These are phyloP conservation scores for Anacardium occidentale DNA, from an alignment of 345 rosid species.

Conservation along the genomic window DNA sequence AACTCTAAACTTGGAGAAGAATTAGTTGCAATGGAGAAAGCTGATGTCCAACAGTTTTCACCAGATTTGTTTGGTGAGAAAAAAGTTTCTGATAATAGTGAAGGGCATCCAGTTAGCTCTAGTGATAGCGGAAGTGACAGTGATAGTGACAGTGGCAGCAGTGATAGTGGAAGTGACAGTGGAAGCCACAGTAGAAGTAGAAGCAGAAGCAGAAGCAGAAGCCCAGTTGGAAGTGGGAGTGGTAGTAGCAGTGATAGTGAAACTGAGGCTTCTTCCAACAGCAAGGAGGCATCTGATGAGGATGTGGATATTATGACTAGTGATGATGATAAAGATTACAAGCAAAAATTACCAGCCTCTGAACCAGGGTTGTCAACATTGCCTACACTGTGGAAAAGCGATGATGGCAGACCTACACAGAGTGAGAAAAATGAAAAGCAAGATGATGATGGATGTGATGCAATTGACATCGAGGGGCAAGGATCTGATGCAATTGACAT, in stretches of 20 bases:
- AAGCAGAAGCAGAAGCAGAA: conserved; percentile 47
- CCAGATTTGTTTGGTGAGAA: conserved; percentile 62
- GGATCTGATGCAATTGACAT: conserved; percentile 48
- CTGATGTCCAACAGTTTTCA: conserved; percentile 51
- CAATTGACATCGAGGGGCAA: conserved; percentile 46
- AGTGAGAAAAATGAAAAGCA: conserved; percentile 45
- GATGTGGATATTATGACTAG: conserved; percentile 90
- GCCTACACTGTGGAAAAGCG: conserved; percentile 31
- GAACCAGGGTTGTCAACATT: conserved; percentile 33
- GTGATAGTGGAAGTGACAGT: conserved; percentile 67
- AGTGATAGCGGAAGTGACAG: conserved; percentile 84
- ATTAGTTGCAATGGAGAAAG: conserved; percentile 38
- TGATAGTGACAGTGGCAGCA: conserved; percentile 58
- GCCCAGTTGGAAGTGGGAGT: conserved; percentile 57
- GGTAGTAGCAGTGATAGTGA: conserved; percentile 94
- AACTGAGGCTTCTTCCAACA: conserved; percentile 81
- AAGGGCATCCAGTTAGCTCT: conserved; percentile 68
- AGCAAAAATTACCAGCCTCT: conserved; percentile 41
- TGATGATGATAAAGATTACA: conserved; percentile 70
- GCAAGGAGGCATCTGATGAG: conserved; percentile 88
- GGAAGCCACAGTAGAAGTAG: conserved; percentile 52
- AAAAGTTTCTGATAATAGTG: conserved; percentile 62
- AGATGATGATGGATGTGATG: conserved; percentile 44
- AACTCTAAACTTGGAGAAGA: conserved; percentile 40
- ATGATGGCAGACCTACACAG: conserved; percentile 27